These are phyloP conservation scores for Fraxinus xanthoxyloides DNA, from an alignment of 305 asterid genomes.

Conservation along the genomic window DNA sequence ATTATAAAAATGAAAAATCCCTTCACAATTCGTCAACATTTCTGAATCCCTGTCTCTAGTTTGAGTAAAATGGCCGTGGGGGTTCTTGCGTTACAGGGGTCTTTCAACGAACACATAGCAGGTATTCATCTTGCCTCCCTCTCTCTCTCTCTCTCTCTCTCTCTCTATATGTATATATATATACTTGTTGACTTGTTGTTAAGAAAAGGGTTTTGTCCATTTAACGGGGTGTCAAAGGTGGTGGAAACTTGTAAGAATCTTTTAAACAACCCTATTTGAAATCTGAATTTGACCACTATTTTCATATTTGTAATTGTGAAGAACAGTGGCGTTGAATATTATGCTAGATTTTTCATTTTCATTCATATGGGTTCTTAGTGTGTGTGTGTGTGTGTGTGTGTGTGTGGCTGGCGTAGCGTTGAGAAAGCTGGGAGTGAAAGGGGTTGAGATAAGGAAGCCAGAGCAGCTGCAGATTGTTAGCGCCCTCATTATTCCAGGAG, in stretches of 20 bases:
- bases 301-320: background rate
- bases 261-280: background rate
- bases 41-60: background rate
- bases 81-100: slow-evolving; percentile 92
- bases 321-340: background rate
- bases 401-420: slow-evolving; percentile 45
- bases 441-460: slow-evolving; percentile 80
- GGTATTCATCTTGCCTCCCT: slow-evolving; percentile 35
- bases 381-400: background rate
- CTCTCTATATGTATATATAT: no score
- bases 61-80: slow-evolving; percentile 63
- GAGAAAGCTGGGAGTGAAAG: slow-evolving; percentile 86
- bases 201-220: background rate
- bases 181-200: background rate
- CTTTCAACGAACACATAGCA: slow-evolving; percentile 94
- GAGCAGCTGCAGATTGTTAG: slow-evolving; percentile 68
- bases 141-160: no score
- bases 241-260: background rate
- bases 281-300: background rate
- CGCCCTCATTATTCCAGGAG: slow-evolving; percentile 92
- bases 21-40: background rate
- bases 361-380: background rate
- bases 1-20: background rate
- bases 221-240: background rate
- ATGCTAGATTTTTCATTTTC: background rate